A percentile compares a stretch with the other conserved stretches of the same genome.
Conservation (phyloP, 2,329 filamentous ascomycete genomes). For the Ceratocystis harringtonii region DNA sequence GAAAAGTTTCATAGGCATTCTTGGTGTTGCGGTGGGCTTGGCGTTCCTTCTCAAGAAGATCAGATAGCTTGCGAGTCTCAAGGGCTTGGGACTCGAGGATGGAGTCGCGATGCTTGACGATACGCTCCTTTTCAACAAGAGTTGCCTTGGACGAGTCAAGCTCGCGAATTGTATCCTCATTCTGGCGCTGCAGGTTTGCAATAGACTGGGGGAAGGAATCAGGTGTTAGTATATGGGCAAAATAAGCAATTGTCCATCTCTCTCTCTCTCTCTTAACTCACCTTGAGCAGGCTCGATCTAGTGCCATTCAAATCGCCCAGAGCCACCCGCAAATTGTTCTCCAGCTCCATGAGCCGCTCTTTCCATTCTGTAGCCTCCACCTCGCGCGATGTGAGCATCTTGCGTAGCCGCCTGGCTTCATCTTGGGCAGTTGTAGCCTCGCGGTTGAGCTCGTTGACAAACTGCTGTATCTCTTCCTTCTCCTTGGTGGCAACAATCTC, state of each 20-base stretch:
- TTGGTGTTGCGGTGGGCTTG: conserved; percentile 73
- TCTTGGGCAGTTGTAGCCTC: conserved; percentile 74
- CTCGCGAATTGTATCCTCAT: conserved; percentile 70
- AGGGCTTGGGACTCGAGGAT: conserved; percentile 79
- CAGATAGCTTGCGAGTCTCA: conserved; percentile 69
- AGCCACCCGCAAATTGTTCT: conserved; percentile 73
- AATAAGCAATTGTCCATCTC: background rate
- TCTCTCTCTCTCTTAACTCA: conserved; percentile 26
- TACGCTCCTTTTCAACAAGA: conserved; percentile 75
- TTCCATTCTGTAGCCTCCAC: conserved; percentile 85
- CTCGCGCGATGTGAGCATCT: conserved; percentile 68
- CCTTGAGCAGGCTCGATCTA: conserved; percentile 68
- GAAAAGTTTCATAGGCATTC: conserved; percentile 71
- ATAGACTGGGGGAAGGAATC: conserved; percentile 43
- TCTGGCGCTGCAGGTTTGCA: conserved; percentile 71
- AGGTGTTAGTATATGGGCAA: background rate
- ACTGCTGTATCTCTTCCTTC: conserved; percentile 87
- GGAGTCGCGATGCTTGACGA: conserved; percentile 77
- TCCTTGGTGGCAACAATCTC: conserved; percentile 77
- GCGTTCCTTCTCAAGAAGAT: conserved; percentile 83
- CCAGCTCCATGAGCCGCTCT: conserved; percentile 75
- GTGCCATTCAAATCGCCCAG: conserved; percentile 80
- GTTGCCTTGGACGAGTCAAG: conserved; percentile 64
- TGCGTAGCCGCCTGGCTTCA: conserved; percentile 66
- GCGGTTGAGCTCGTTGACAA: conserved; percentile 81